Conservation (phyloP, 2,329 filamentous ascomycete genomes). For the Hypoxylon sp. region DNA sequence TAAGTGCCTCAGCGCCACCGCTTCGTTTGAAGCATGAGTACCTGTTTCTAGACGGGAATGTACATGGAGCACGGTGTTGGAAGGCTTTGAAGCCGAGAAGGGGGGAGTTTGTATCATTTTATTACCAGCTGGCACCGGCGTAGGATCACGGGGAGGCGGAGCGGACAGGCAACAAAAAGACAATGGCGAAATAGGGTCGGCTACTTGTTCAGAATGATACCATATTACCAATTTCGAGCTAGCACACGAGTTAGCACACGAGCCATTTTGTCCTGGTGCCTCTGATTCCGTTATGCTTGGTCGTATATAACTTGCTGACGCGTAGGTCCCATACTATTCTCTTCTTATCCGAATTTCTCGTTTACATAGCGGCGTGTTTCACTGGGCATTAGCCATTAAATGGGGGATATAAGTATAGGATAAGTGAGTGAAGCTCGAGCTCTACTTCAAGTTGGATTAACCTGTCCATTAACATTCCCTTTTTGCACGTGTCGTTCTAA, state of each 20-base stretch:
- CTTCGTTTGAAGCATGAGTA: slow-evolving; percentile 1
- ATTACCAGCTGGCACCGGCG: slow-evolving; percentile 12
- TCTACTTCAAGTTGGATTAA: too few species aligned
- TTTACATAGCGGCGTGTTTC: neutral
- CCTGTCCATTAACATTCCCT: too few species aligned
- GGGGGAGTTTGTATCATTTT: slow-evolving; percentile 10
- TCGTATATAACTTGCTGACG: neutral
- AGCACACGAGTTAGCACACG: neutral
- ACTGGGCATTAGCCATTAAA: neutral
- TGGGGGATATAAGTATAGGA: neutral
- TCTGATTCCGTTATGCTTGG: neutral
- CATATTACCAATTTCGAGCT: slow-evolving; percentile 13
- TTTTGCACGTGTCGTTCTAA: too few species aligned
- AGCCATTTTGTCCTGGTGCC: neutral
- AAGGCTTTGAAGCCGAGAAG: slow-evolving; percentile 1
- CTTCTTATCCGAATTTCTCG: neutral
- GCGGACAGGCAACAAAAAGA: slow-evolving; percentile 17
- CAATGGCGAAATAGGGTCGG: slow-evolving; percentile 18
- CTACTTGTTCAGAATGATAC: slow-evolving; percentile 39
- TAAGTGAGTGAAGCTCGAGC: neutral
- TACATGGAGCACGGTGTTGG: slow-evolving; percentile 1
- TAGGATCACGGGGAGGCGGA: neutral
- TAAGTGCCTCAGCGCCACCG: neutral
- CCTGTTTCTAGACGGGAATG: slow-evolving; percentile 12
- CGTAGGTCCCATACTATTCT: neutral